A percentile compares a stretch with the other conserved stretches of the same genome.
Conservation (phyloP, 106 monocot species). For the Apostasia shenzhenica region DNA sequence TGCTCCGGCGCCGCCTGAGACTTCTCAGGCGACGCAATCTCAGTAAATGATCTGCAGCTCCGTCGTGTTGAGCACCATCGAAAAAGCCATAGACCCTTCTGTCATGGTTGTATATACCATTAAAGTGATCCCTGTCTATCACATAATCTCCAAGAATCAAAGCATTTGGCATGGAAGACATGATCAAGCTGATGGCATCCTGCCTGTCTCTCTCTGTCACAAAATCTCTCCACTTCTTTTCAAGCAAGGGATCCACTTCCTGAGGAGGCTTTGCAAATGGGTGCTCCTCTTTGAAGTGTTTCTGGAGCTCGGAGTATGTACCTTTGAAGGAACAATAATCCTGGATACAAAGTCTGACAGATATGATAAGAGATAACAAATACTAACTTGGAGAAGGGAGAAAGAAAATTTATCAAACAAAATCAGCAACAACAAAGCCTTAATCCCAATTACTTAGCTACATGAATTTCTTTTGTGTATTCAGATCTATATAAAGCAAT, state of each 20-base stretch:
- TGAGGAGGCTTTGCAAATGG: not conserved
- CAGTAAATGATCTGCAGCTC: not conserved
- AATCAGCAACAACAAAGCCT: too few species aligned
- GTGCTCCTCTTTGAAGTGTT: slow-evolving; percentile 7
- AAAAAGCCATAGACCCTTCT: not conserved
- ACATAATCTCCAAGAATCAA: slow-evolving; percentile 4
- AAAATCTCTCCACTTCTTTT: slow-evolving; percentile 8
- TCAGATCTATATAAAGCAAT: too few species aligned
- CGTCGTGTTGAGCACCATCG: not conserved
- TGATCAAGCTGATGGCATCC: slow-evolving; percentile 3
- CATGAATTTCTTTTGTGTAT: too few species aligned
- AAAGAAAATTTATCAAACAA: too few species aligned
- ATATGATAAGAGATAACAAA: too few species aligned
- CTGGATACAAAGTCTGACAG: not conserved
- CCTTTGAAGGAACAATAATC: not conserved
- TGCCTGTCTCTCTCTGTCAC: slow-evolving; percentile 2
- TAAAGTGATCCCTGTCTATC: not conserved
- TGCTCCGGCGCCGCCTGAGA: not conserved
- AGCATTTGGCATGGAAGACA: not conserved
- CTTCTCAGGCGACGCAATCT: not conserved
- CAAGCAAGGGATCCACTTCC: slow-evolving; percentile 1
- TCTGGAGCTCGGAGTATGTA: slow-evolving; percentile 1
- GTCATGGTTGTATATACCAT: not conserved
- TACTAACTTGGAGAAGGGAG: too few species aligned
- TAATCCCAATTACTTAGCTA: too few species aligned